Evolutionary conservation across 495 filamentous ascomycete genomes (phyloP), one percentile per base, ranked within the genome.

Genomic region (Neurospora sp.): DNA sequence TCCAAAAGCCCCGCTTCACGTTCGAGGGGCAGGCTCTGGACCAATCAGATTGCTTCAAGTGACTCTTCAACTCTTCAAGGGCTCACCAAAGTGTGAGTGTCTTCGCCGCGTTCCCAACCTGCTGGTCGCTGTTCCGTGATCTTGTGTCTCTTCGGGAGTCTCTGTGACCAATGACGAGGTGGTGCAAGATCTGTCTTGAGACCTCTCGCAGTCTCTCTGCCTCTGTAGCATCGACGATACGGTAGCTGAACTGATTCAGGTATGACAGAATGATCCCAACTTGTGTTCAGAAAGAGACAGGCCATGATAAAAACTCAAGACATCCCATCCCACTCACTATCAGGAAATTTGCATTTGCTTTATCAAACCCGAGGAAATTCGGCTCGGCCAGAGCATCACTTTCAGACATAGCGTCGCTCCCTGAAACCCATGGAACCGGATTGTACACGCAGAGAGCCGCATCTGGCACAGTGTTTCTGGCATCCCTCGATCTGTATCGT

Each of bases 21-120:
- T 69, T 61, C 53, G 73, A 74, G 76, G 75, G 74, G 72, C 40
- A 61, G 8, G 20, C 40, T 20, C n/a, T 69, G 69, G 71, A 9
- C 76, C 75, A 79, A 79, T 79, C 69, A 70, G 71, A 35, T 35
- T 35, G 22, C 48, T 73, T 22, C 70, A 39, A 37, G 53, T 69
- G 45, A 16, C 68, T 42, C 72, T 42, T 45, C 22, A 40, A 74
- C 53, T 61, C 53, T 35, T 35, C 53, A 8, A 31, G 53, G 27
- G 53, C 53, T 35, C 22, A 61, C 35, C 53, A 61, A 61, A 35
- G 53, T 61, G 53, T 27, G 20, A 14, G 40, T 61, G 22, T 61
- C 59, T 71, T 72, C 48, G 41, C 68, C 22, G 45, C 61, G 76
- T 78, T 79, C 77, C 78, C 78, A 79, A 76, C 77, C 65, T 69